phyloP scores from a whole-genome alignment of 495 filamentous ascomycete genomes.

The Penicillium argentinense region DNA sequence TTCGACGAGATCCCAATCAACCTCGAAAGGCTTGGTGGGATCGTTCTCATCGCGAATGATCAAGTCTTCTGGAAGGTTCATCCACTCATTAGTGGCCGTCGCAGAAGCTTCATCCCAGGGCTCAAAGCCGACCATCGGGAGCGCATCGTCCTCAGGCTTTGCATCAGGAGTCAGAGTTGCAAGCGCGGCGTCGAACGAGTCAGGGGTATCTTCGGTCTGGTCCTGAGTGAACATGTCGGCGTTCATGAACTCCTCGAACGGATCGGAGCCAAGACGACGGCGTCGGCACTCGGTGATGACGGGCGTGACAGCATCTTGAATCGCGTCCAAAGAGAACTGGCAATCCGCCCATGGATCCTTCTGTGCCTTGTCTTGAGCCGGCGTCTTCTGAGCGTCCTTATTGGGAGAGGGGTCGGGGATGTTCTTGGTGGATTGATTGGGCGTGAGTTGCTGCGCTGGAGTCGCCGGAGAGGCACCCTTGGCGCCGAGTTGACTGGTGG shows the following conservation, averaged over 20 bases:
- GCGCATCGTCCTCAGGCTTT: conserved; percentile 10
- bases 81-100: conserved; percentile 11
- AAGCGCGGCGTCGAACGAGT: conserved; percentile 36
- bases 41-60: neutral
- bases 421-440: conserved; percentile 32
- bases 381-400: conserved; percentile 34
- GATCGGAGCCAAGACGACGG: conserved; percentile 27
- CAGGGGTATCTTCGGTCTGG: conserved; percentile 41
- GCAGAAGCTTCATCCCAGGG: conserved; percentile 22
- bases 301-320: conserved; percentile 41
- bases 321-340: conserved; percentile 39
- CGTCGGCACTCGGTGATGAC: conserved; percentile 12
- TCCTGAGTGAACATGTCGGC: conserved; percentile 42
- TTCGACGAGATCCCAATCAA: conserved; percentile 32
- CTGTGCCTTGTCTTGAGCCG: conserved; percentile 6
- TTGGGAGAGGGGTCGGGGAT: conserved; percentile 23
- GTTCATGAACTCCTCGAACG: conserved; percentile 45
- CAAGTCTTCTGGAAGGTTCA: conserved; percentile 15
- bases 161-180: conserved; percentile 40
- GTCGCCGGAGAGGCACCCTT: conserved; percentile 42
- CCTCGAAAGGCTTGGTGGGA: conserved; percentile 1
- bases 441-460: conserved; percentile 44
- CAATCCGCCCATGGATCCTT: conserved; percentile 46
- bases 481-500: conserved; percentile 35
- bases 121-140: conserved; percentile 17